These are phyloP conservation scores for Citrus reticulata DNA, from an alignment of 345 rosid species.

Conservation along the genomic window DNA sequence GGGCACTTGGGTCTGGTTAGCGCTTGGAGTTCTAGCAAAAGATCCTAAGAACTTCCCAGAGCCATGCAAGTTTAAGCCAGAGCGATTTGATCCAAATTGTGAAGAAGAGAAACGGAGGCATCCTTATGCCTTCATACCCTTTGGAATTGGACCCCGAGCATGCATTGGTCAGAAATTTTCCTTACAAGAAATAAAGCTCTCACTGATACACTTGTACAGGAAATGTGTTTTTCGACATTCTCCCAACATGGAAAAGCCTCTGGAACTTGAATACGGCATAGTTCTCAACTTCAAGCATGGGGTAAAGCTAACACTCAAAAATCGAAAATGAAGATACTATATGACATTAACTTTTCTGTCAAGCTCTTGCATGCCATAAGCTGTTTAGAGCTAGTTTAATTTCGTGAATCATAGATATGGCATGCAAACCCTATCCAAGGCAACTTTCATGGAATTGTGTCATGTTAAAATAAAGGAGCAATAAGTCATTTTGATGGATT, in stretches of 20 bases:
- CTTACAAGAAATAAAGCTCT: slow-evolving; percentile 72
- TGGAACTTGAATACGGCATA: slow-evolving; percentile 71
- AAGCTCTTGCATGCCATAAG: not conserved
- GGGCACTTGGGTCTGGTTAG: slow-evolving; percentile 98
- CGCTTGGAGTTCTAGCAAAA: slow-evolving; percentile 78
- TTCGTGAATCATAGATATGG: not conserved
- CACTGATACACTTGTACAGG: slow-evolving; percentile 64
- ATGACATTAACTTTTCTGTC: not conserved
- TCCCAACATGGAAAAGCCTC: slow-evolving; percentile 74
- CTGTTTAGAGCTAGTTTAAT: not conserved
- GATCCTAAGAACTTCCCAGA: slow-evolving; percentile 88
- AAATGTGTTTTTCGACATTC: slow-evolving; percentile 67
- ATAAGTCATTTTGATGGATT: not conserved
- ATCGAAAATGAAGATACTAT: slow-evolving; percentile 38
- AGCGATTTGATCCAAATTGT: slow-evolving; percentile 71
- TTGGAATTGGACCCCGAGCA: slow-evolving; percentile 90
- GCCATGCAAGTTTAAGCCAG: slow-evolving; percentile 81
- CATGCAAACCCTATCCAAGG: not conserved
- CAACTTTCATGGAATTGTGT: not conserved
- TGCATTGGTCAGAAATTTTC: slow-evolving; percentile 87
- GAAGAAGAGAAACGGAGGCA: slow-evolving; percentile 85
- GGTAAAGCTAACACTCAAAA: slow-evolving; percentile 60
- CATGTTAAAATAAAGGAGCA: not conserved
- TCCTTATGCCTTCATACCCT: slow-evolving; percentile 80
- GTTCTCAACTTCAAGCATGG: slow-evolving; percentile 83